Percentiles rank a stretch among this genome's conserved stretches.
Conservation (phyloP, 1,284 basidiomycete genomes). For the Cryptococcus jaspeensis region DNA sequence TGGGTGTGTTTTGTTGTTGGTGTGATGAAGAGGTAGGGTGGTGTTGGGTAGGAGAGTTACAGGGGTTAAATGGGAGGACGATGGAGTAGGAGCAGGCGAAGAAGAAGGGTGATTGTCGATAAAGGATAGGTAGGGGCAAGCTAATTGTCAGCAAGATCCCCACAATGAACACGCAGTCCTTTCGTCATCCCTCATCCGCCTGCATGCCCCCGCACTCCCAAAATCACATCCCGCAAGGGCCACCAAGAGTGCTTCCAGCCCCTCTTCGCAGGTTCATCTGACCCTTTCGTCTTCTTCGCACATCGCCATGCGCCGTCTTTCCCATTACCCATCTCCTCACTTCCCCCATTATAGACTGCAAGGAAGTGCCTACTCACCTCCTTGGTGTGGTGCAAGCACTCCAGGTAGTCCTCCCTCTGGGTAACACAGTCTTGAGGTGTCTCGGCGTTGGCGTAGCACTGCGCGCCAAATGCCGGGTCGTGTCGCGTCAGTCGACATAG, state of each 20-base stretch:
- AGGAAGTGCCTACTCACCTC: conserved; percentile 61
- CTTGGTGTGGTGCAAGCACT: conserved; percentile 87
- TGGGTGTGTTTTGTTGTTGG: background rate
- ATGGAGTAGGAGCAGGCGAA: background rate
- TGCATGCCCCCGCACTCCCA: no score
- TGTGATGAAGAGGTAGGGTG: background rate
- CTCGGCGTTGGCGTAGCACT: conserved; percentile 88
- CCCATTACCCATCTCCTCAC: background rate
- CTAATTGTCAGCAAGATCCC: background rate
- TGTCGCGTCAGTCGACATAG: no score
- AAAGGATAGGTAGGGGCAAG: background rate
- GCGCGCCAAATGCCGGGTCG: background rate
- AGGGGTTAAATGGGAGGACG: background rate
- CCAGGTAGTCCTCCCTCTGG: conserved; percentile 84
- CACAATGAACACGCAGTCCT: background rate
- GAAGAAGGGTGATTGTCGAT: background rate
- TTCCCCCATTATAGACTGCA: background rate
- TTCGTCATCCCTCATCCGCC: background rate
- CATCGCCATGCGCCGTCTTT: background rate
- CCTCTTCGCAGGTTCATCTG: background rate
- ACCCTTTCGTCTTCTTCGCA: background rate
- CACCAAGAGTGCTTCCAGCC: background rate
- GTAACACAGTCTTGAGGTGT: conserved; percentile 68
- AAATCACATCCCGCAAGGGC: no score
- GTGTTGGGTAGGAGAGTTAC: background rate